Evolutionary conservation across 2,329 filamentous ascomycete genomes (phyloP), one percentile per base, ranked within the genome.

Genomic region (Hypoxylon sp.): DNA sequence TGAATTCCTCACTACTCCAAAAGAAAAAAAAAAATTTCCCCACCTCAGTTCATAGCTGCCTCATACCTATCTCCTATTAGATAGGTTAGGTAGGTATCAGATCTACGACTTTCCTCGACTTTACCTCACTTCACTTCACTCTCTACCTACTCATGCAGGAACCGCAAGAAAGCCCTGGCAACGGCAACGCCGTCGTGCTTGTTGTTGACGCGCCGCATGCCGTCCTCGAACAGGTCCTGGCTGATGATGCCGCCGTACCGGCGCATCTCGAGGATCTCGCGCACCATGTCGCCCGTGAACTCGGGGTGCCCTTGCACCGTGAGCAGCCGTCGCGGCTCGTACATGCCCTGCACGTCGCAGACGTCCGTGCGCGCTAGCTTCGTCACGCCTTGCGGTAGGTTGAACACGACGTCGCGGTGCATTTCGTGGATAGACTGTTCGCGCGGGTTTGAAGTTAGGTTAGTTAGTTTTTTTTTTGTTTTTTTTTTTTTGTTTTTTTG

Each of bases 251-350:
- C 93, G 52, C 82, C 83, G 29, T 84, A 82, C 75, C 92, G 88
- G 63, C 94, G 86, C 66, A 86, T 81, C 67, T 86, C 84, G 60
- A 95, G 80, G 39, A 97, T 80, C 78, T 93, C 90, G 17, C 81
- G 83, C 73, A 94, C 87, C 71, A 97, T 94, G 14, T 89, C 86
- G 65, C 85, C 84, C 3, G 86, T 92, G 78, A 95, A 96, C 79
- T 97, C 94, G 0, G 94, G 94, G 79, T 97, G 94, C 5, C 93
- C 94, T 82, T 97, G 94, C 1, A 97, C 88, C 0, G 92, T 90
- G 67, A 97, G 90, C 67, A 92, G 83, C 37, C 86, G 85, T 46
- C 85, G 83, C 8, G 90, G 87, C 19, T 85, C 80, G 77, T 96
- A 92, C 87, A 97, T 93, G 68, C 90, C 92, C 79, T 97, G 94